A percentile compares a stretch with the other conserved stretches of the same genome.
phyloP scores from a whole-genome alignment of 805 yeast species.

The Yamadazyma scolyti region DNA sequence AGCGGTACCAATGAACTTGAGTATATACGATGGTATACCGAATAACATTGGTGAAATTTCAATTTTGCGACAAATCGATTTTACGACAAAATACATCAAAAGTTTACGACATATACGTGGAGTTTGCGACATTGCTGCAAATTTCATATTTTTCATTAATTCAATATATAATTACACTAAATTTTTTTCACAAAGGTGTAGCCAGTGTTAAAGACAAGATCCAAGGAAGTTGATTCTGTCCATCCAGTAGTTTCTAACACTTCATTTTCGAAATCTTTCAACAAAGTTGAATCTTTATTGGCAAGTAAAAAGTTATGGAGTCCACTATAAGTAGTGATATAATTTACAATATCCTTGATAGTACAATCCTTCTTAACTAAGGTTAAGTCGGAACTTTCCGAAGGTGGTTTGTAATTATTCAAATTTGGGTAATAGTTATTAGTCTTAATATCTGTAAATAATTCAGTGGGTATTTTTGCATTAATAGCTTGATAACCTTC shows the following conservation, averaged over 20 bases:
- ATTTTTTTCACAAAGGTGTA: slow-evolving; percentile 45
- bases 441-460: slow-evolving; percentile 37
- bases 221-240: slow-evolving; percentile 40
- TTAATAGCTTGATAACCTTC: slow-evolving; percentile 39
- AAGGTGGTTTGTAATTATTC: slow-evolving; percentile 10
- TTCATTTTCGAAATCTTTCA: slow-evolving; percentile 30
- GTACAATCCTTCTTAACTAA: slow-evolving; percentile 37
- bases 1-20: slow-evolving; percentile 12
- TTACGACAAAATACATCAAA: no score
- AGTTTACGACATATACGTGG: no score
- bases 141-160: no score
- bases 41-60: slow-evolving; percentile 5
- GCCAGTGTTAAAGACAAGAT: slow-evolving; percentile 48
- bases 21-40: slow-evolving; percentile 5
- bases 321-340: slow-evolving; percentile 69
- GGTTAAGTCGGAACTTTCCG: slow-evolving; percentile 17
- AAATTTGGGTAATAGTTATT: slow-evolving; percentile 21
- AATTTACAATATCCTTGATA: slow-evolving; percentile 45
- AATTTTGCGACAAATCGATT: no score
- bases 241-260: slow-evolving; percentile 44
- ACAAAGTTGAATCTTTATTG: slow-evolving; percentile 27
- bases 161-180: no score
- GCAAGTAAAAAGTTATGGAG: slow-evolving; percentile 53
- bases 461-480: slow-evolving; percentile 36
- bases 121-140: no score